These are phyloP conservation scores for Bacidia rubella DNA, from an alignment of 495 filamentous ascomycete genomes.

Conservation along the genomic window DNA sequence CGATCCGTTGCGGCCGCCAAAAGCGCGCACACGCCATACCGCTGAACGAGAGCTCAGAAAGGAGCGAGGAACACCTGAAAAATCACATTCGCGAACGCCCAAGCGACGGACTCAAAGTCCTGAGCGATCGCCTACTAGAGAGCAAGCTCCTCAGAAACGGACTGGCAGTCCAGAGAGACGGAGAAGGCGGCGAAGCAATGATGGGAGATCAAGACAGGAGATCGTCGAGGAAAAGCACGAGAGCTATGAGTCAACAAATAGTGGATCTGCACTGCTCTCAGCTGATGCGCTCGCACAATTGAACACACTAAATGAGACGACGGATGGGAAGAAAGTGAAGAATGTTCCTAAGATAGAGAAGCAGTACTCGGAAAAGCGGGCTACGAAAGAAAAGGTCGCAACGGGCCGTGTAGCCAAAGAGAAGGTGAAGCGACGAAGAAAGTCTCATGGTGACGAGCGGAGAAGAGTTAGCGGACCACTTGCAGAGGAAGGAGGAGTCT, in stretches of 20 bases:
- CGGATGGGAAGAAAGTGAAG: conserved; percentile 16
- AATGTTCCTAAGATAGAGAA: conserved; percentile 11
- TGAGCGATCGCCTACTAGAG: conserved; percentile 7
- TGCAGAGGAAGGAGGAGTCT: conserved; percentile 45
- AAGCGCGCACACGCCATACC: conserved; percentile 10
- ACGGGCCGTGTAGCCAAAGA: conserved; percentile 14
- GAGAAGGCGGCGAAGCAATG: conserved; percentile 3
- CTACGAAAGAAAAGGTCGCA: conserved; percentile 23
- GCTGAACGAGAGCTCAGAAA: conserved; percentile 12
- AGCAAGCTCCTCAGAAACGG: conserved; percentile 10
- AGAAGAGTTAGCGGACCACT: conserved; percentile 55
- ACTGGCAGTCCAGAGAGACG: conserved; percentile 6
- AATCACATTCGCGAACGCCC: conserved; percentile 2
- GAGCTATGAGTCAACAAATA: conserved; percentile 6
- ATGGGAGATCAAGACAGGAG: conserved; percentile 2
- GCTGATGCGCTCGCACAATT: conserved; percentile 48
- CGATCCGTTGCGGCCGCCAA: conserved; percentile 2
- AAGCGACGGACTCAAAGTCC: conserved; percentile 4
- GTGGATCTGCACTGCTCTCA: conserved; percentile 7
- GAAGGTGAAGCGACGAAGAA: conserved; percentile 20
- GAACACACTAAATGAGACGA: conserved; percentile 40
- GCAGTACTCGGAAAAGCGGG: conserved; percentile 15
- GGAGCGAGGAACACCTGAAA: conserved; percentile 12
- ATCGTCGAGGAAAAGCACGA: conserved; percentile 11
- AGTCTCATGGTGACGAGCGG: conserved; percentile 26